Conservation (phyloP, 805 yeast genomes). For the Schwanniomyces pseudopolymorphus region DNA sequence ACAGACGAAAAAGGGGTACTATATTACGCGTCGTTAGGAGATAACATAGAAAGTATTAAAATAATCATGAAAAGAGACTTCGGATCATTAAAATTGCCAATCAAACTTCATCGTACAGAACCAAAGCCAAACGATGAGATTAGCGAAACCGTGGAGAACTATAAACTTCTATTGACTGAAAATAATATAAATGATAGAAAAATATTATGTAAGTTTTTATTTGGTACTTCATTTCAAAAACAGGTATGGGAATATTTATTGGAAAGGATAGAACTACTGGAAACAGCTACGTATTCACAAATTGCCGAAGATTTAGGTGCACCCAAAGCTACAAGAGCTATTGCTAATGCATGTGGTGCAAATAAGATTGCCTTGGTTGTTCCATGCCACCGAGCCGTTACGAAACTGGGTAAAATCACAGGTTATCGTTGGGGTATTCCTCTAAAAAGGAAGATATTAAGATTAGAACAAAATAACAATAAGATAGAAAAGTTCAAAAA, state of each 20-base stretch:
- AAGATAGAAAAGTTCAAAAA: not conserved
- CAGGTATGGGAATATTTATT: slow-evolving; percentile 36
- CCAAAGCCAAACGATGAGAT: not conserved
- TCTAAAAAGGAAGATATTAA: slow-evolving; percentile 26
- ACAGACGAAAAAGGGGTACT: slow-evolving; percentile 14
- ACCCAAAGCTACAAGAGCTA: slow-evolving; percentile 32
- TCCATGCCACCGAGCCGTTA: slow-evolving; percentile 45
- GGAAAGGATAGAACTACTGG: slow-evolving; percentile 23
- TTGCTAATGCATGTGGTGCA: slow-evolving; percentile 41
- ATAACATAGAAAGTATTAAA: not conserved
- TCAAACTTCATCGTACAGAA: not conserved
- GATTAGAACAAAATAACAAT: slow-evolving; percentile 10
- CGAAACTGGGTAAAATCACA: slow-evolving; percentile 26
- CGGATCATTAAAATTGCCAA: not conserved
- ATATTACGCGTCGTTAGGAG: slow-evolving; percentile 21
- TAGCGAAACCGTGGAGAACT: slow-evolving; percentile 9
- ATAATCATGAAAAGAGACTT: not conserved
- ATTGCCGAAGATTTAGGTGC: slow-evolving; percentile 30
- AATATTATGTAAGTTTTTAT: slow-evolving; percentile 17
- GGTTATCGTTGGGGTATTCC: slow-evolving; percentile 41
- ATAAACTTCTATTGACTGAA: slow-evolving; percentile 7
- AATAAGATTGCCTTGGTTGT: slow-evolving; percentile 39
- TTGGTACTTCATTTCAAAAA: slow-evolving; percentile 40
- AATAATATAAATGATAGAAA: slow-evolving; percentile 1
- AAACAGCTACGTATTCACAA: slow-evolving; percentile 27